These are phyloP conservation scores for Cytidiella melzeri DNA, from an alignment of 768 basidiomycete species.

Conservation along the genomic window DNA sequence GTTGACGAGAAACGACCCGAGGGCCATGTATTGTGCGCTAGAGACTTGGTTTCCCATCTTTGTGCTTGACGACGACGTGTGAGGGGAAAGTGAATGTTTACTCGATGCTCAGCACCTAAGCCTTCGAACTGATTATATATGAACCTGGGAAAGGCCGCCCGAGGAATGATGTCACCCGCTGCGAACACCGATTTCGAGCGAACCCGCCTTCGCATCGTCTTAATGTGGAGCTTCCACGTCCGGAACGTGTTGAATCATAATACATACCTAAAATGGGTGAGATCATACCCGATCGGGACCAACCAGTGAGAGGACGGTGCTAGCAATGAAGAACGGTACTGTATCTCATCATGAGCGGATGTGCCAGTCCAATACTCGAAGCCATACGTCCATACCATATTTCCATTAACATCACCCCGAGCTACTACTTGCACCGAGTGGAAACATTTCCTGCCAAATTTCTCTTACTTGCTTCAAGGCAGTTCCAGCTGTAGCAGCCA, in stretches of 20 bases:
- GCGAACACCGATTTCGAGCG: not conserved
- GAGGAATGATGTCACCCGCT: not conserved
- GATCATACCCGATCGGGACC: not conserved
- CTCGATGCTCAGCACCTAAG: too few species aligned
- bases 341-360: too few species aligned
- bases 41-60: constrained; percentile 25
- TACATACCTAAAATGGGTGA: not conserved
- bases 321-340: too few species aligned
- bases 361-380: too few species aligned
- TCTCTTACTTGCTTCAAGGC: not conserved
- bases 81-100: not conserved
- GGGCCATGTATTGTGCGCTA: constrained; percentile 19
- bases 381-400: too few species aligned
- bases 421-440: too few species aligned
- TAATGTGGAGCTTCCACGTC: not conserved
- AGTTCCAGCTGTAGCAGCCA: constrained; percentile 1
- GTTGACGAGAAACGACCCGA: constrained; percentile 25
- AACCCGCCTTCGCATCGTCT: not conserved
- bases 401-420: too few species aligned
- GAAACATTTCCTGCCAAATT: constrained; percentile 6
- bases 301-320: not conserved
- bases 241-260: not conserved
- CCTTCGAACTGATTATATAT: too few species aligned
- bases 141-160: not conserved
- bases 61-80: not conserved